Percentiles rank a stretch among this genome's conserved stretches.
These are phyloP conservation scores for Talaromyces nanjingensis DNA, from an alignment of 495 filamentous ascomycete species.

Conservation along the genomic window DNA sequence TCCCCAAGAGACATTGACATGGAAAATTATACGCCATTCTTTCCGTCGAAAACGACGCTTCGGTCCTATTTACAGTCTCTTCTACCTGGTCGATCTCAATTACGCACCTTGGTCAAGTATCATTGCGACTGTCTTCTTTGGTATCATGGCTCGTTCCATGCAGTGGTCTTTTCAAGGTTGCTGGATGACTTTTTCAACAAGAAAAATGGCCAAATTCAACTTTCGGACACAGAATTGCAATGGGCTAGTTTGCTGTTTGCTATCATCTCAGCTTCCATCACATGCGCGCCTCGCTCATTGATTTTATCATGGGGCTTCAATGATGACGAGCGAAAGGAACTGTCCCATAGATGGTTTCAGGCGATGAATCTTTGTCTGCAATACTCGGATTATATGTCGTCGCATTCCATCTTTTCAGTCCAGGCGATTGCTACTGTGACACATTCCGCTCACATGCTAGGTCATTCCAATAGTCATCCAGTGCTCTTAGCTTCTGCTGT, in stretches of 20 bases:
- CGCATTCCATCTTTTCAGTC: conserved; percentile 31
- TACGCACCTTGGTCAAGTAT: conserved; percentile 28
- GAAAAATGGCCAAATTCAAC: conserved; percentile 17
- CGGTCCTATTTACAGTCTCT: conserved; percentile 20
- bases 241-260: conserved; percentile 36
- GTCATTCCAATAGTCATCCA: conserved; percentile 35
- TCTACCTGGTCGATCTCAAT: conserved; percentile 23
- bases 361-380: conserved; percentile 29
- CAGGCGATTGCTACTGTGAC: conserved; percentile 40
- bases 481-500: conserved; percentile 32
- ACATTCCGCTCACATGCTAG: conserved; percentile 39
- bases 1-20: conserved; percentile 18
- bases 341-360: conserved; percentile 30
- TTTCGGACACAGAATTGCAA: conserved; percentile 21
- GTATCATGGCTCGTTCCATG: conserved; percentile 31
- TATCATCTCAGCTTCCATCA: conserved; percentile 29
- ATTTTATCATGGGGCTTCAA: conserved; percentile 29
- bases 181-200: conserved; percentile 24
- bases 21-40: conserved; percentile 11
- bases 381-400: conserved; percentile 28
- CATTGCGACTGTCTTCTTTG: conserved; percentile 32
- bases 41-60: conserved; percentile 15
- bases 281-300: conserved; percentile 22
- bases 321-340: conserved; percentile 20
- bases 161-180: conserved; percentile 21